Evolutionary conservation across 176 grass and related monocot genomes (phyloP), one percentile per base, ranked within the genome.

Genomic region (Ensete glaucum): DNA sequence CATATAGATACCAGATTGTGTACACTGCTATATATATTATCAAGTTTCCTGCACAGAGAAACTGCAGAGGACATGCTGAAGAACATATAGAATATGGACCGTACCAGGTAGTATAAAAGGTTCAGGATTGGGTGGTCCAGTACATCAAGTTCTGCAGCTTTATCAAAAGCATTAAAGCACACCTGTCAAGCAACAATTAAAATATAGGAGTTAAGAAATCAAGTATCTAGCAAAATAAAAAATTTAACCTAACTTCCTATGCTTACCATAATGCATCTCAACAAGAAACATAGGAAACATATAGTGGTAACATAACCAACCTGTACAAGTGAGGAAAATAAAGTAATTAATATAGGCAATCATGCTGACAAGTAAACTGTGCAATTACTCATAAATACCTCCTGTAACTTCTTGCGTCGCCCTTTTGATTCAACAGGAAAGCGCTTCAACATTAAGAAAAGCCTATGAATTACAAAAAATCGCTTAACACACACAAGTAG

Each of bases 251-350:
- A 13, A 60, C 16, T 19, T 75, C 43, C n/a, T 16, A 49, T 0
- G n/a, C 85, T 87, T 85, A 96, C 92, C 87, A 96, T 92, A 67
- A 89, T n/a, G 11, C 92, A 96, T 92, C 92, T 92, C 77, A 89
- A 79, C 77, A 89, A 92, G 85, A 96, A 96, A 85, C 89, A 96
- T 78, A 85, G 76, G 82, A 96, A 89, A 65, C 92, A 96, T 78
- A 96, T 88, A 23, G 86, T 87, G 20, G 92, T 96, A 16, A 96
- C 92, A 76, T 96, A 96, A 65, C 92, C 92, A 88, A 96, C 92
- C 92, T 96, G 76, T 75, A 83, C 51, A 64, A 58, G 71, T 1
- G 54, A 73, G 62, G 34, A 43, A 43, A 43, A 70, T 53, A 25
- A 67, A 59, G 52, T 50, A 62, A 52, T 64, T 26, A 34, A 9